Percentiles rank a stretch among this genome's conserved stretches.
phyloP scores from a whole-genome alignment of 768 basidiomycete species.

The Tubosaeta sp. region DNA sequence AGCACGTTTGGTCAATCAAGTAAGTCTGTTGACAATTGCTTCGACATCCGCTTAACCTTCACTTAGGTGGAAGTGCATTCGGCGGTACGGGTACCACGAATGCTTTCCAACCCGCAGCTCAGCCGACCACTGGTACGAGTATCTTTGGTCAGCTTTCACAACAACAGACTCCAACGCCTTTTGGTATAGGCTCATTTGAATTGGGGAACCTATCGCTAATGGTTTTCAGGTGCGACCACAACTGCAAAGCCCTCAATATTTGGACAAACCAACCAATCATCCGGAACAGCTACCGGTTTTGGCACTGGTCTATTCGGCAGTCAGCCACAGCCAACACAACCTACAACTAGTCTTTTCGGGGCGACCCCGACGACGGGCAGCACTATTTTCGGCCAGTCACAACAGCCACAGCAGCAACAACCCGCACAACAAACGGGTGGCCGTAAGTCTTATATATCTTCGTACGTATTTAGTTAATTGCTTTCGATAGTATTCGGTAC shows the following conservation, averaged over 20 bases:
- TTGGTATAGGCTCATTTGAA: conserved; percentile 34
- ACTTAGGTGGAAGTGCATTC: conserved; percentile 20
- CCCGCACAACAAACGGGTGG: conserved; percentile 37
- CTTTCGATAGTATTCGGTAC: conserved; percentile 35
- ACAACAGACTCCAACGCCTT: conserved; percentile 33
- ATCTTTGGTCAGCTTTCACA: conserved; percentile 38
- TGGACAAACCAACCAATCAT: conserved; percentile 43
- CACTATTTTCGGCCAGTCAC: conserved; percentile 32
- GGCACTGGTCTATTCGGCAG: conserved; percentile 28
- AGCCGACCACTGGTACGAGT: conserved; percentile 18
- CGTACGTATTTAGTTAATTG: conserved; percentile 6
- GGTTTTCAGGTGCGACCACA: conserved; percentile 27
- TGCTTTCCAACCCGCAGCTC: conserved; percentile 27
- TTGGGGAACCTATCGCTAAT: neutral
- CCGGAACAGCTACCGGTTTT: conserved; percentile 33
- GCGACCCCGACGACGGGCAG: conserved; percentile 15
- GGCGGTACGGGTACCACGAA: conserved; percentile 17
- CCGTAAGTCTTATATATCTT: conserved; percentile 25
- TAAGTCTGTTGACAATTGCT: conserved; percentile 1
- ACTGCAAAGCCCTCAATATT: conserved; percentile 46
- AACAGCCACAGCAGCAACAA: conserved; percentile 33
- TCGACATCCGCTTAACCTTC: neutral
- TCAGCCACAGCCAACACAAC: conserved; percentile 27
- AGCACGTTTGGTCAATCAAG: conserved; percentile 24
- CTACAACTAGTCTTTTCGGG: conserved; percentile 30